A percentile compares a stretch with the other conserved stretches of the same genome.
Evolutionary conservation across 2,329 filamentous ascomycete species (phyloP).

Genomic region (Leptographium procerum): DNA sequence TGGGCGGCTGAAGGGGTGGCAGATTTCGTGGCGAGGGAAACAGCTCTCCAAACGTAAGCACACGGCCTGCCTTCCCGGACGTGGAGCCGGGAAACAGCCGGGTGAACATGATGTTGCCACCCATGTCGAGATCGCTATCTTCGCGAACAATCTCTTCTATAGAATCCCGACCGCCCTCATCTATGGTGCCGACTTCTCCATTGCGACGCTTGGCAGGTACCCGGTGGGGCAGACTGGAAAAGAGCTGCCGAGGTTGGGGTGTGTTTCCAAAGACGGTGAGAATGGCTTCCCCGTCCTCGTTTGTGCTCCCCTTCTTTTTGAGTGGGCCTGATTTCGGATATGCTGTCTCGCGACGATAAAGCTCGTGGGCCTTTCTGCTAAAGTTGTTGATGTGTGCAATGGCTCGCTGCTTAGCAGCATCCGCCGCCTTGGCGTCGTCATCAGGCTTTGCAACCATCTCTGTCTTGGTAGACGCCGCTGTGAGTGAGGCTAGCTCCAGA

Average conservation of each 20-base stretch:
- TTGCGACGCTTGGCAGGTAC: constrained; percentile 14
- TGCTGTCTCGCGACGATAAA: constrained; percentile 50
- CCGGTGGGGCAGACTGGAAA: constrained; percentile 66
- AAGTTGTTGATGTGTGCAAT: constrained; percentile 42
- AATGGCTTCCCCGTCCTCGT: constrained; percentile 32
- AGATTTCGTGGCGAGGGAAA: constrained; percentile 59
- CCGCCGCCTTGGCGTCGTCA: background rate
- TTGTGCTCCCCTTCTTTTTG: background rate
- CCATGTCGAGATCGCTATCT: constrained; percentile 8
- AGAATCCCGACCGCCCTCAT: constrained; percentile 20
- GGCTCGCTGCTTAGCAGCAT: constrained; percentile 21
- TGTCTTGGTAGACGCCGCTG: constrained; percentile 19
- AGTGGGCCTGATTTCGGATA: constrained; percentile 30
- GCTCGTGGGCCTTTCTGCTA: constrained; percentile 48
- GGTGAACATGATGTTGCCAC: constrained; percentile 47
- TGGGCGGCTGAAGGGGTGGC: constrained; percentile 57
- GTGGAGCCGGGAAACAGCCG: constrained; percentile 43
- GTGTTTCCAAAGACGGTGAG: constrained; percentile 70
- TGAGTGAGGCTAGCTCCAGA: constrained; percentile 34
- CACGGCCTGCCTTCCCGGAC: constrained; percentile 36
- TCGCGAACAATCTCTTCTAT: constrained; percentile 42
- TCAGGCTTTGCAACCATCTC: background rate
- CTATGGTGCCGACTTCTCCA: constrained; percentile 11
- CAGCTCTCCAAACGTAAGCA: constrained; percentile 58
- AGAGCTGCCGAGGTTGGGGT: constrained; percentile 64